phyloP scores from a whole-genome alignment of 1,284 basidiomycete genomes.

The Ceratobasidium sp. region DNA sequence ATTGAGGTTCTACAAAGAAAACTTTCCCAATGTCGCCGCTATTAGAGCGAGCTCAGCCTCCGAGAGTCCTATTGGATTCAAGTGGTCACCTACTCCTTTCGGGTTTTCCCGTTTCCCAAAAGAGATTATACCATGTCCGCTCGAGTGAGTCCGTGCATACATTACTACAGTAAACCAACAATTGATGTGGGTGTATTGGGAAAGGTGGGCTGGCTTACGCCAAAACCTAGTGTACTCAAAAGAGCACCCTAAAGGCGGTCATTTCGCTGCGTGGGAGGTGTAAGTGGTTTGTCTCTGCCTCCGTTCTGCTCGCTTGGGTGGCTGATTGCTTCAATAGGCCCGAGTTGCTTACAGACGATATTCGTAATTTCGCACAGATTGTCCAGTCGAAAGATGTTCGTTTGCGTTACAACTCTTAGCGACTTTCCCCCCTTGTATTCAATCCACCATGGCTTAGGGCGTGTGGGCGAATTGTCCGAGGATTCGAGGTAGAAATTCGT shows the following conservation, averaged over 20 bases:
- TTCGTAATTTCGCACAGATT: slow-evolving; percentile 46
- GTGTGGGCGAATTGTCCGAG: neutral
- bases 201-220: slow-evolving; percentile 45
- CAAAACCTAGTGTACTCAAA: slow-evolving; percentile 47
- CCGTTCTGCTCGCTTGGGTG: neutral
- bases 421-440: neutral
- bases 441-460: neutral
- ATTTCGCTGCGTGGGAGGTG: slow-evolving; percentile 50
- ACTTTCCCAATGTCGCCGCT: slow-evolving; percentile 10
- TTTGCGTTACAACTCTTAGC: neutral
- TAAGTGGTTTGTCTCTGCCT: slow-evolving; percentile 8
- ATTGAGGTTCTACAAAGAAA: slow-evolving; percentile 49
- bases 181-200: slow-evolving; percentile 11
- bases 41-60: slow-evolving; percentile 17
- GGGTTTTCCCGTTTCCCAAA: slow-evolving; percentile 47
- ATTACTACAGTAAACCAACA: neutral
- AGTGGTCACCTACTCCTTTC: slow-evolving; percentile 45
- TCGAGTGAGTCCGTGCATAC: slow-evolving; percentile 44
- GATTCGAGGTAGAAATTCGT: neutral
- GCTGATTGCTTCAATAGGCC: slow-evolving; percentile 32
- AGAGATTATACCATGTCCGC: slow-evolving; percentile 45
- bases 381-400: slow-evolving; percentile 16
- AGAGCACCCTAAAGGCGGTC: slow-evolving; percentile 46
- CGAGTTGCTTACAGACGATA: slow-evolving; percentile 46
- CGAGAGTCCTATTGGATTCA: slow-evolving; percentile 16